These are phyloP conservation scores for Cladosporium sp. DNA, from an alignment of 2,329 filamentous ascomycete species.

Conservation along the genomic window DNA sequence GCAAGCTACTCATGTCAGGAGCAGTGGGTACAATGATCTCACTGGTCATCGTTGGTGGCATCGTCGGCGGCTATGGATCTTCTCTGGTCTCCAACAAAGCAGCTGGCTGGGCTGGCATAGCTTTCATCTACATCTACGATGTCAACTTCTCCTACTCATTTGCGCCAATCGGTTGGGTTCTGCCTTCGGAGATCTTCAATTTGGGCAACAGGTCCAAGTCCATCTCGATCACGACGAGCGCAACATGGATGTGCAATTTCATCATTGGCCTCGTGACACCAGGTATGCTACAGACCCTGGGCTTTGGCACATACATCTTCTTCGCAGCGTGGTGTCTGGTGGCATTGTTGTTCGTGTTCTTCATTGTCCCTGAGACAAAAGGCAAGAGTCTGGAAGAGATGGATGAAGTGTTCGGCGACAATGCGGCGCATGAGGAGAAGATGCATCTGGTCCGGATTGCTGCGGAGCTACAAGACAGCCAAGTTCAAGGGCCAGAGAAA, in stretches of 20 bases:
- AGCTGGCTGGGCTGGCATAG: slow-evolving; percentile 40
- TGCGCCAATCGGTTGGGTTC: slow-evolving; percentile 24
- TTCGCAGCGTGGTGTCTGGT: slow-evolving; percentile 53
- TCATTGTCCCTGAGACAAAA: slow-evolving; percentile 3
- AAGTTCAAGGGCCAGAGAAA: not conserved
- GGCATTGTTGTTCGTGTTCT: slow-evolving; percentile 1
- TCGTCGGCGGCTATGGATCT: slow-evolving; percentile 53
- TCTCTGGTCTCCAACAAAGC: slow-evolving; percentile 44
- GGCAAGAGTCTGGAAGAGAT: slow-evolving; percentile 11
- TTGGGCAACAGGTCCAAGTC: slow-evolving; percentile 61
- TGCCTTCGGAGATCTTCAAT: slow-evolving; percentile 60
- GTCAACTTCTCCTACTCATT: slow-evolving; percentile 57
- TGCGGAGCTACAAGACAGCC: not conserved
- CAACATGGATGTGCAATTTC: slow-evolving; percentile 65
- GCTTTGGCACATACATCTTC: slow-evolving; percentile 59
- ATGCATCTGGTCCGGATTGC: slow-evolving; percentile 5
- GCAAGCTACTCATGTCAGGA: slow-evolving; percentile 71
- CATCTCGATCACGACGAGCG: slow-evolving; percentile 59
- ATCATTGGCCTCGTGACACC: slow-evolving; percentile 36
- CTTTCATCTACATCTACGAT: slow-evolving; percentile 23
- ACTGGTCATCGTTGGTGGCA: slow-evolving; percentile 48
- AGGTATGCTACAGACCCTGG: slow-evolving; percentile 23
- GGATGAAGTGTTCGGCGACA: slow-evolving; percentile 9
- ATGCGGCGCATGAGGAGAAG: slow-evolving; percentile 7
- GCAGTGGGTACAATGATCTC: slow-evolving; percentile 56